These are phyloP conservation scores for Wickerhamiella nectarea DNA, from an alignment of 805 yeast species.

Conservation along the genomic window DNA sequence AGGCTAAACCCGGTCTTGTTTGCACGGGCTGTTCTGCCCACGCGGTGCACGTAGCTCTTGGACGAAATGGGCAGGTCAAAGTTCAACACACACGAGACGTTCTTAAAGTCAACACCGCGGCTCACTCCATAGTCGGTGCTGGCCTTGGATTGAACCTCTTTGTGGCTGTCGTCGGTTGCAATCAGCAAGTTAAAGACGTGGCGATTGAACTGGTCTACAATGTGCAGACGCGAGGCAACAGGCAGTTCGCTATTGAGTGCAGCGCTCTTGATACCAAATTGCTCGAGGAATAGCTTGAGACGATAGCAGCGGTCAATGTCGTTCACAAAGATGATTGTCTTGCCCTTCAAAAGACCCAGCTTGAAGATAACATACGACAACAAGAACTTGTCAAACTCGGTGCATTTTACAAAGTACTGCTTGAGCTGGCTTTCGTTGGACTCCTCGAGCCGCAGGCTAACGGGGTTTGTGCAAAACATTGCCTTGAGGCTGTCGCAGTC, in stretches of 20 bases:
- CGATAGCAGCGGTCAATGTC: constrained; percentile 92
- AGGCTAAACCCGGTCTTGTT: constrained; percentile 91
- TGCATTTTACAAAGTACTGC: constrained; percentile 76
- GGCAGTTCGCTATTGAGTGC: constrained; percentile 88
- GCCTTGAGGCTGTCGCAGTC: constrained; percentile 66
- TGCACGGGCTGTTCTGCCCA: constrained; percentile 97
- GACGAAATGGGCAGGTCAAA: constrained; percentile 88
- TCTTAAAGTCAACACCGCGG: constrained; percentile 91
- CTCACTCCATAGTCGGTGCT: constrained; percentile 74
- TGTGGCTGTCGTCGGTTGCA: constrained; percentile 69
- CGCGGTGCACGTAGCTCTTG: constrained; percentile 78
- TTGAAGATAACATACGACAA: constrained; percentile 86
- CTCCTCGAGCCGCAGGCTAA: constrained; percentile 65
- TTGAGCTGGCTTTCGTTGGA: constrained; percentile 47
- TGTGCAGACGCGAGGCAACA: constrained; percentile 80
- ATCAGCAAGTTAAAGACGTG: constrained; percentile 74
- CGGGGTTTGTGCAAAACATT: constrained; percentile 70
- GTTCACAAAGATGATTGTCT: constrained; percentile 80
- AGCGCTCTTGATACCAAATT: constrained; percentile 82
- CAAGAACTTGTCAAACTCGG: constrained; percentile 83
- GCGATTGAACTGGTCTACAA: constrained; percentile 89
- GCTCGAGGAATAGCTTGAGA: constrained; percentile 78
- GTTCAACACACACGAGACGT: constrained; percentile 91
- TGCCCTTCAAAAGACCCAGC: constrained; percentile 76
- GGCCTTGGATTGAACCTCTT: constrained; percentile 13